These are phyloP conservation scores for Urostyla sp. DNA, from an alignment of 73 alveolate species.

Conservation along the genomic window DNA sequence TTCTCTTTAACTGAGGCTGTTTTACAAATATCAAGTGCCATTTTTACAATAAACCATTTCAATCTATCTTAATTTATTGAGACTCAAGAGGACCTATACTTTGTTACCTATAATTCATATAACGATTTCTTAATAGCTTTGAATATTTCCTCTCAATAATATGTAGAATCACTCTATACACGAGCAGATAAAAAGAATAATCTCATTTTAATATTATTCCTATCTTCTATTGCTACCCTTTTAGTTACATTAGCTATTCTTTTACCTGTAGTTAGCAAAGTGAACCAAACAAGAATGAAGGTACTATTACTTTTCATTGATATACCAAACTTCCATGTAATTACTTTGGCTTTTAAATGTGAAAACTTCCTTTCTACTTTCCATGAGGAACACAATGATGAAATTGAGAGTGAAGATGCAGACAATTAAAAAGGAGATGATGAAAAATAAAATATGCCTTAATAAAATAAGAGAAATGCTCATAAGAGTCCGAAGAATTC, in stretches of 20 bases:
- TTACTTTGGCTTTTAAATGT: slow-evolving; percentile 39
- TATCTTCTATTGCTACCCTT: slow-evolving; percentile 39
- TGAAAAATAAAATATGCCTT: background rate
- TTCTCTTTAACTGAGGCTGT: slow-evolving; percentile 63
- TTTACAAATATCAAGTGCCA: slow-evolving; percentile 48
- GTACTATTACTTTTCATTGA: slow-evolving; percentile 51
- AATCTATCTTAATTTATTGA: slow-evolving; percentile 29
- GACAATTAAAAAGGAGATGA: slow-evolving; percentile 39
- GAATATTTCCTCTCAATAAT: slow-evolving; percentile 21
- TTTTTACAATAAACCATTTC: slow-evolving; percentile 50
- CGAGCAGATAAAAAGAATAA: slow-evolving; percentile 44
- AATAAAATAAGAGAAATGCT: slow-evolving; percentile 19
- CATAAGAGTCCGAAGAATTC: slow-evolving; percentile 53
- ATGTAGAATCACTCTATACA: slow-evolving; percentile 44
- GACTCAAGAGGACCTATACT: slow-evolving; percentile 52
- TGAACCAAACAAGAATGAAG: slow-evolving; percentile 35
- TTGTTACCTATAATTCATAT: slow-evolving; percentile 50
- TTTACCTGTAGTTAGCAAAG: slow-evolving; percentile 43
- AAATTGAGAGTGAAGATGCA: slow-evolving; percentile 47
- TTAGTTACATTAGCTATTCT: slow-evolving; percentile 10
- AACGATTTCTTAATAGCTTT: slow-evolving; percentile 53
- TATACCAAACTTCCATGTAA: slow-evolving; percentile 52
- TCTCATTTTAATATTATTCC: slow-evolving; percentile 37
- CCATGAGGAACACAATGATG: slow-evolving; percentile 55
- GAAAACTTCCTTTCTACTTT: slow-evolving; percentile 36